Percentiles rank a stretch among this genome's conserved stretches.
Evolutionary conservation across 169 alveolate species (phyloP).

Genomic region (Nephromyces sp.): DNA sequence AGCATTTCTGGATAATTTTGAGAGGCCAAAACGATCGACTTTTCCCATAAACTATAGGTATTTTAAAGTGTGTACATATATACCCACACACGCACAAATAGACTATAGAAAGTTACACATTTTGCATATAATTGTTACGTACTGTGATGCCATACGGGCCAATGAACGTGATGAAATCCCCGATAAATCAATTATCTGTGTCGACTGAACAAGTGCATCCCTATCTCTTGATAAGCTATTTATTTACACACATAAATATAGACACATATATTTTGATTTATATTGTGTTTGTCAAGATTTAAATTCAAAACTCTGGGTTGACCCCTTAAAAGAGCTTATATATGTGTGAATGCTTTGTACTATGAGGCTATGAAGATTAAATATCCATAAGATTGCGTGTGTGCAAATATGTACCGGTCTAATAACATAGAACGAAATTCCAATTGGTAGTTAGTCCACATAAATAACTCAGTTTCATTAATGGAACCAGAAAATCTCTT

Average conservation of each 20-base stretch:
- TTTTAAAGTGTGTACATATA: not conserved
- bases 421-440: constrained; percentile 30
- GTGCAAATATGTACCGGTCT: too few species aligned
- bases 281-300: too few species aligned
- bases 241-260: too few species aligned
- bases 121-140: not conserved
- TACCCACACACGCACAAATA: not conserved
- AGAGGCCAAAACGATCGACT: constrained; percentile 11
- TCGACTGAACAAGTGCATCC: constrained; percentile 18
- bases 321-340: too few species aligned
- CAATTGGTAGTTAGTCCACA: constrained; percentile 23
- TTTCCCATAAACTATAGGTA: constrained; percentile 9
- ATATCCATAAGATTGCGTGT: too few species aligned
- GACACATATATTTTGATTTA: too few species aligned
- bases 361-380: too few species aligned
- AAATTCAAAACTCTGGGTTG: too few species aligned
- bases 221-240: constrained; percentile 23
- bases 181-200: constrained; percentile 23
- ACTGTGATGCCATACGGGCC: constrained; percentile 15
- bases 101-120: not conserved
- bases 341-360: too few species aligned
- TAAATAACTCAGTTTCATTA: constrained; percentile 10
- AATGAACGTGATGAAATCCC: constrained; percentile 29
- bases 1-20: constrained; percentile 32
- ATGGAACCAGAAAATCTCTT: constrained; percentile 14